Evolutionary conservation across 139 green algal genomes (phyloP).

Genomic region (Yamagishiella unicocca): DNA sequence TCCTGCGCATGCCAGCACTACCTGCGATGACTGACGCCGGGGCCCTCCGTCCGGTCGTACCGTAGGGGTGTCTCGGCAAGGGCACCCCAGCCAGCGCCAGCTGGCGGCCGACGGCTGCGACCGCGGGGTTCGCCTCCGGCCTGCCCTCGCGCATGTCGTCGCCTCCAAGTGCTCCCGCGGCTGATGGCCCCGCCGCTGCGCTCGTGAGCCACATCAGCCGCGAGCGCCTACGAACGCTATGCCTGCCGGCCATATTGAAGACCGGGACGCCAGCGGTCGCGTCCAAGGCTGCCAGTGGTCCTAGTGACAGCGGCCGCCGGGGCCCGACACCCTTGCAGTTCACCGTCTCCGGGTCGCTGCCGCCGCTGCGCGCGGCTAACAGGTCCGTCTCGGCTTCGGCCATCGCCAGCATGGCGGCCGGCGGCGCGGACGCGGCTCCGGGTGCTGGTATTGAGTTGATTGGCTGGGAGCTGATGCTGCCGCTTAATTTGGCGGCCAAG

Average conservation of each 20-base stretch:
- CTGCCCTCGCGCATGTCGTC: too few species aligned
- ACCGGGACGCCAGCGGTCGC: neutral
- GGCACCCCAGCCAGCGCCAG: too few species aligned
- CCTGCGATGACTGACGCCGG: too few species aligned
- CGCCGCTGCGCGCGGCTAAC: neutral
- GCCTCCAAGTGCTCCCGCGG: neutral
- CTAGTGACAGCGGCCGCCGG: neutral
- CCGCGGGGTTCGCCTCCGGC: too few species aligned
- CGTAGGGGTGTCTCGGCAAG: too few species aligned
- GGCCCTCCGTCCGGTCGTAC: too few species aligned
- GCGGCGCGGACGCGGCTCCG: neutral
- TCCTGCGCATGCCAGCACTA: too few species aligned
- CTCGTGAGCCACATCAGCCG: conserved; percentile 8
- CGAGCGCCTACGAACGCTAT: conserved; percentile 8
- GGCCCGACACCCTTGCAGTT: neutral
- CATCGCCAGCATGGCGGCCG: neutral
- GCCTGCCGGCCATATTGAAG: neutral
- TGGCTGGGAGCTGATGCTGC: conserved; percentile 25
- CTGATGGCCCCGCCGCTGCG: neutral
- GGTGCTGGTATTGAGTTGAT: neutral
- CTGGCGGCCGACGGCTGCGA: too few species aligned
- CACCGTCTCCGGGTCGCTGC: neutral
- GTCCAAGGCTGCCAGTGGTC: neutral
- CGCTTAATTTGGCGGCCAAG: neutral
- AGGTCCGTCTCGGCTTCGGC: neutral